Evolutionary conservation across 2,329 filamentous ascomycete species (phyloP), one percentile per base, ranked within the genome.

Genomic region (Aspergillus tamarii): DNA sequence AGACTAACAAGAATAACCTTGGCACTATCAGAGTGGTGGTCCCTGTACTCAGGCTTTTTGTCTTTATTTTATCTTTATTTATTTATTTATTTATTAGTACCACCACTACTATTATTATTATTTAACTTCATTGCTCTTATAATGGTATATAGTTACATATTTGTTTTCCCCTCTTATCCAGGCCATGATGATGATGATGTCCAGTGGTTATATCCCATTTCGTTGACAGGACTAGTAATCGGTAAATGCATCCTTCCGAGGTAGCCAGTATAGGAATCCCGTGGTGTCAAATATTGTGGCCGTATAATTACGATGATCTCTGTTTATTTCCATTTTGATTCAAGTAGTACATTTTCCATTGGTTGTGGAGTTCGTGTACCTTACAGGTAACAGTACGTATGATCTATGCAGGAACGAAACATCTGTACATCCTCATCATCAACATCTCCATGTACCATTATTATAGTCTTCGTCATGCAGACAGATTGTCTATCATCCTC

Each of bases 301-400:
- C 14, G 30, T 36, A 54, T 21, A 30, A 36, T 54, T 34, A 36
- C 32, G 52, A 54, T 54, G 28, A 36, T 54, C 52, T 36, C 14
- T 36, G n/a, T 36, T 21, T 36, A 23, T 55, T 55, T 39, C 34
- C 32, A 55, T 28, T 55, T 26, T 39, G 32, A 36, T 32, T 36
- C 7, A 36, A 39, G 10, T 36, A 23, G 10, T 21, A 23, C 7
- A 36, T 39, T 34, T 36, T 5, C 52, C 32, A 55, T 55, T 55
- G 52, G 52, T n/a, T 39, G 19, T 36, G 34, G 32, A 23, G 7
- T 9, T 21, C 34, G 32, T 19, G 52, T 55, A 55, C 52, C 52
- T 55, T 55, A 55, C 52, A 55, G 52, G 52, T 55, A 55, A 55
- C 52, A 39, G 52, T 55, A 26, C 41, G 52, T 55, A 55, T 55